Base-by-base conservation (phyloP, 441 rosid species). In the Jatropha multifida region DNA sequence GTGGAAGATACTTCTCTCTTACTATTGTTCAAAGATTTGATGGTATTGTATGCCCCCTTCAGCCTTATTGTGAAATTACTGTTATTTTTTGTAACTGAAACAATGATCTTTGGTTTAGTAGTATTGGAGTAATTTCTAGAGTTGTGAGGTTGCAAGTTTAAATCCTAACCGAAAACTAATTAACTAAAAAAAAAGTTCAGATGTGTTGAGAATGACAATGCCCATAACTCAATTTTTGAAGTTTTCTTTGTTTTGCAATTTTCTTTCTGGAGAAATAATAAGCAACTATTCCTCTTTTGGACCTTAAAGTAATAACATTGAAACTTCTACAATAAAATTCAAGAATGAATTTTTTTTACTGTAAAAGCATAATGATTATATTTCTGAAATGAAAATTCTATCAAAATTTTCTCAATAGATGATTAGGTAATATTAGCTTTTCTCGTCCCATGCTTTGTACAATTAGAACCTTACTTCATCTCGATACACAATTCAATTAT, bases 21-120 rank as follows among this genome's bases (percentile, higher is more conserved):
- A 94, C 97, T 23, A 96, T 94, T 64, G 86, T 92, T 81, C 97
- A 94, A 87, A 89, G 99, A 71, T 94, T 94, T 71, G 97, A 94
- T 83, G 93, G 97, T 72, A 92, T 89, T 74, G 97, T 94, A 82
- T 90, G 96, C 54, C 62, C 71, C 14, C 23, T 69, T 37, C 38
- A 9, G 1, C 60, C 49, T 68, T 72, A 32, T 20, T 41, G 14
- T 13, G 4, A 52, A 23, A 6, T 42, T 18, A 56, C 41, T 69
- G 37, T 48, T n/a, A 23, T 66, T 70, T 67, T 55, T 62, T 59
- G 65, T 64, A 54, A 54, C 56, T 42, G 8, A 15, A 52, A 49
- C 8, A 44, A 44, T 44, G 8, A 44, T 7, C 48, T 2, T 44
- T 44, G 48, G 48, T 44, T 1, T 44, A 44, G 48, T 42, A 42